Conservation (phyloP, 371 early-diverging fungal genomes). For the Mortierella sp. region DNA sequence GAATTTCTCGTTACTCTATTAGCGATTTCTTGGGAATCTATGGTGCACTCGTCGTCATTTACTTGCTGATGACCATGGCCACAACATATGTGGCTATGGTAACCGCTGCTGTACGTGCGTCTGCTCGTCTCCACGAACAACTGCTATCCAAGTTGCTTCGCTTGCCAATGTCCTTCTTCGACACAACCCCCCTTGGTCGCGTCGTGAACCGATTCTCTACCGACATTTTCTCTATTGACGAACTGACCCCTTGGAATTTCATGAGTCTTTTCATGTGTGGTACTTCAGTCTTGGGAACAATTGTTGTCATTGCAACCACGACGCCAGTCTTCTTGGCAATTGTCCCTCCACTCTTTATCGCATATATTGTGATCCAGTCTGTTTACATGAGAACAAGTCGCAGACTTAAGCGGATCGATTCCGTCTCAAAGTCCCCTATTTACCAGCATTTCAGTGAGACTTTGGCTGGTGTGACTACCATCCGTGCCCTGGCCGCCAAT, state of each 20-base stretch:
- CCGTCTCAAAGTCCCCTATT: conserved; percentile 62
- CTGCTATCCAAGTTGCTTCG: conserved; percentile 60
- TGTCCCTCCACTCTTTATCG: conserved; percentile 30
- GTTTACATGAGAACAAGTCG: conserved; percentile 61
- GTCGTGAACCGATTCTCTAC: conserved; percentile 78
- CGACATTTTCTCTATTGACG: conserved; percentile 60
- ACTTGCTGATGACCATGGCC: conserved; percentile 41
- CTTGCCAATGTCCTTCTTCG: conserved; percentile 81
- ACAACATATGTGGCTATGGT: conserved; percentile 46
- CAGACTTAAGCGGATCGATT: conserved; percentile 65
- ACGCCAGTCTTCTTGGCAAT: conserved; percentile 54
- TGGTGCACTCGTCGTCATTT: conserved; percentile 33
- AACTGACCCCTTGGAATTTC: conserved; percentile 46
- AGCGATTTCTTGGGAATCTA: conserved; percentile 48
- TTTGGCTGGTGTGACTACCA: conserved; percentile 61
- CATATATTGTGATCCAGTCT: conserved; percentile 31
- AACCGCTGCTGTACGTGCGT: conserved; percentile 44
- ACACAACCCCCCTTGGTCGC: conserved; percentile 80
- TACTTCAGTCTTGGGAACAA: conserved; percentile 27
- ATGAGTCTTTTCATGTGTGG: conserved; percentile 36
- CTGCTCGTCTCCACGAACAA: conserved; percentile 56
- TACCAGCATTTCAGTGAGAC: conserved; percentile 62
- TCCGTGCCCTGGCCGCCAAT: conserved; percentile 43
- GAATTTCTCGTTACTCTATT: conserved; percentile 2
- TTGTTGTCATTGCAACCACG: conserved; percentile 32